Evolutionary conservation across 2,329 filamentous ascomycete species (phyloP), one percentile per base, ranked within the genome.

Genomic region (Decorospora gaudefroyi): DNA sequence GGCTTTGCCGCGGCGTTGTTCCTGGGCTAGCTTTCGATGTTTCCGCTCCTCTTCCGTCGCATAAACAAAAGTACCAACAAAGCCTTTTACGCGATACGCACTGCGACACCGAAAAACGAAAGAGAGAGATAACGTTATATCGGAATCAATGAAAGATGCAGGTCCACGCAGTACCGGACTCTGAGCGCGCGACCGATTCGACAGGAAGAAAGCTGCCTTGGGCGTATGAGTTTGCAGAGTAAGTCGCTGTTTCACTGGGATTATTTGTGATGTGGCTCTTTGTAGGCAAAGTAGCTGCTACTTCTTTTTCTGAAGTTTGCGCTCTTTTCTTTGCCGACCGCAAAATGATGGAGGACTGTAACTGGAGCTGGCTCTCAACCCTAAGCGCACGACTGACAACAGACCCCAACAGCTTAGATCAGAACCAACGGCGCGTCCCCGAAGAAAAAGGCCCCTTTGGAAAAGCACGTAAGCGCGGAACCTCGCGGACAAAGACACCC

Each of bases 381-480:
- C 36, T n/a, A 18, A 21, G 25, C 27, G 19, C 29, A 25, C 28
- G 30, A 45, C 53, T 63, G 44, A 61, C 53, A 52, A 34, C 50
- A 38, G 40, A 21, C 28, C 28, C 32, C 36, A 34, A 39, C 41
- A 67, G 67, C 45, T 55, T 60, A 40, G 65, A 72, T 45, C 73
- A 76, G 49, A 76, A 77, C 52, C 74, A 75, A 38, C 74, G 78
- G 45, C 76, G 76, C 58, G 70, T 80, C 42, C 75, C 77, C 11
- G 78, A 82, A 69, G 82, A 85, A 65, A 78, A 75, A 55, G 82
- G 82, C 2, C 80, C 82, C 1, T 85, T 85, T 64, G 82, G 82
- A 38, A 80, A 76, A 49, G 72, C 74, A 37, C 67, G 73, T 38
- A 68, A 67, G 53, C 68, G 75, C 35, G 72, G 71, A 21, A 69